Percentiles rank a stretch among this genome's conserved stretches.
These are phyloP conservation scores for Zarea fungicola DNA, from an alignment of 2,329 filamentous ascomycete species.

Conservation along the genomic window DNA sequence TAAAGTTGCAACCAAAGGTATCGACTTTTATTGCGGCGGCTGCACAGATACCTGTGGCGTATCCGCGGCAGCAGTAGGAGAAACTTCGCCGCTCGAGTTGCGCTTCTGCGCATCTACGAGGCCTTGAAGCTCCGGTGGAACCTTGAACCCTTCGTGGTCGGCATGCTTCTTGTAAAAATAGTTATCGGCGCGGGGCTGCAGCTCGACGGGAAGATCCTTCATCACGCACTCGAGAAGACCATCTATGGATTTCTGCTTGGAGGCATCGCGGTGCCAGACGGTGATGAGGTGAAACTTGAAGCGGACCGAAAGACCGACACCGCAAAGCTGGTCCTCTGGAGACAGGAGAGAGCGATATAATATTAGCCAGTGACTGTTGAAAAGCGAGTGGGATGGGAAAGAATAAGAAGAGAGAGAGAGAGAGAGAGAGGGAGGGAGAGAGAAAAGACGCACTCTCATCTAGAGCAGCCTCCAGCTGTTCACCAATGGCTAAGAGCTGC, in stretches of 20 bases:
- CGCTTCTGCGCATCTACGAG: constrained; percentile 52
- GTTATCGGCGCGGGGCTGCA: constrained; percentile 64
- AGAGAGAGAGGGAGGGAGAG: background rate
- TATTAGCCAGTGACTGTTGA: too few relatives aligned
- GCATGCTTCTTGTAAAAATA: constrained; percentile 88
- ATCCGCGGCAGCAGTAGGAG: constrained; percentile 18
- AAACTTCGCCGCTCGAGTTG: constrained; percentile 24
- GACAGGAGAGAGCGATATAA: too few relatives aligned
- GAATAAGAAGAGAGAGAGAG: background rate
- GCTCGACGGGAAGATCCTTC: constrained; percentile 64
- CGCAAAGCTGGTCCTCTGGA: constrained; percentile 87
- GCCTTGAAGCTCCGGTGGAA: constrained; percentile 52
- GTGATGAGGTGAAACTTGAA: constrained; percentile 87
- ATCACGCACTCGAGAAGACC: constrained; percentile 68
- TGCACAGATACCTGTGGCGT: constrained; percentile 8
- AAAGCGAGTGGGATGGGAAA: constrained; percentile 6
- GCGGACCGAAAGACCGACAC: constrained; percentile 78
- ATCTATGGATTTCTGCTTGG: constrained; percentile 73
- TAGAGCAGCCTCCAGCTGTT: constrained; percentile 69
- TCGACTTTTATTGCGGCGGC: constrained; percentile 6
- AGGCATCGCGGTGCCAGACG: constrained; percentile 87
- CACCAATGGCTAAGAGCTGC: constrained; percentile 76
- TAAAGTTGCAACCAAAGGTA: constrained; percentile 13
- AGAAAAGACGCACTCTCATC: constrained; percentile 53
- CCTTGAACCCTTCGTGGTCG: constrained; percentile 78